These are phyloP conservation scores for Boletales sp. DNA, from an alignment of 768 basidiomycete genomes.

Conservation along the genomic window DNA sequence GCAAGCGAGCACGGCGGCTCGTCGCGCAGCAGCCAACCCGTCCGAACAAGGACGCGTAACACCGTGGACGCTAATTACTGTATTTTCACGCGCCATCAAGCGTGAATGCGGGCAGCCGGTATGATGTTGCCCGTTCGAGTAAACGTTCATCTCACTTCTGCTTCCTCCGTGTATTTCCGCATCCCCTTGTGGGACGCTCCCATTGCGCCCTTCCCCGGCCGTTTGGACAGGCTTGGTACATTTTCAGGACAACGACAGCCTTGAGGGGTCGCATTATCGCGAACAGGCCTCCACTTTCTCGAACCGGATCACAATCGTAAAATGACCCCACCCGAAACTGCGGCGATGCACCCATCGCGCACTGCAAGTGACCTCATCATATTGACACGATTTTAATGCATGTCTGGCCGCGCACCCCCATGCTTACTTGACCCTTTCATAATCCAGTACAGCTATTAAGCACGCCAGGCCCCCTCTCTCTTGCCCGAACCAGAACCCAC, in stretches of 20 bases:
- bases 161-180: conserved; percentile 4
- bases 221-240: not conserved
- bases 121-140: conserved; percentile 1
- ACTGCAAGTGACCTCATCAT: conserved; percentile 25
- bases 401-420: conserved; percentile 20
- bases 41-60: not conserved
- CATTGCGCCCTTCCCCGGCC: conserved; percentile 1
- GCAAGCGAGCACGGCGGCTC: not conserved
- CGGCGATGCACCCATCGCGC: conserved; percentile 19
- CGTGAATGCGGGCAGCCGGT: conserved; percentile 4
- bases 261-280: too few relatives aligned
- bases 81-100: conserved; percentile 1
- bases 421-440: conserved; percentile 23
- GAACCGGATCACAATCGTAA: conserved; percentile 6
- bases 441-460: conserved; percentile 21
- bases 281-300: conserved; percentile 5
- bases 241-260: not conserved
- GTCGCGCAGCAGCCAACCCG: not conserved
- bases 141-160: not conserved
- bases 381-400: conserved; percentile 32
- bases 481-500: conserved; percentile 1
- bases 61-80: not conserved
- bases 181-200: not conserved
- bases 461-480: conserved; percentile 1
- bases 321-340: conserved; percentile 13